Base-by-base conservation (phyloP, 2,329 filamentous ascomycete genomes). In the Colletotrichum musae region DNA sequence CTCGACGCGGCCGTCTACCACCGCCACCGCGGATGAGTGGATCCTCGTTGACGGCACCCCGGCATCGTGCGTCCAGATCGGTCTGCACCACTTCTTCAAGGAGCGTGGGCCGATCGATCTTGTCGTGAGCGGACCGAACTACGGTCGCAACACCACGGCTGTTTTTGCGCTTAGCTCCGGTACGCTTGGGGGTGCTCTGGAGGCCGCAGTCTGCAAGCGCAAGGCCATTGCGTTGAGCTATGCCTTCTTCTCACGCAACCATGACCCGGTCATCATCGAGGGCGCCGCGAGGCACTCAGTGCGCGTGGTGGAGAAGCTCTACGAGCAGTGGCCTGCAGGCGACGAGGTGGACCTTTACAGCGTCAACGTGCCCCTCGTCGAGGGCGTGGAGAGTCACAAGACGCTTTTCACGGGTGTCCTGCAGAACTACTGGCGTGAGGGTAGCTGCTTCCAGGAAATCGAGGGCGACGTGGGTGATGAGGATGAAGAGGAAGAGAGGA, bases 351-450 rank as follows among this genome's bases (percentile, higher is more conserved):
- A 97, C 77, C 82, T 98, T n/a, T 98, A 97, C 80, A 93, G 88
- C 56, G 91, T 98, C 74, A 98, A 98, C 77, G 92, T 98, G 9
- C 95, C 96, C 21, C 84, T 98, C 12, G 87, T 96, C 15, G 91
- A 93, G 69, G 92, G 90, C 6, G 89, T 98, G 1, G 91, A 91
- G 73, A 78, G 83, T 18, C 86, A 87, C 62, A 94, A 93, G 81
- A 90, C 95, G 4, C 76, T 96, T n/a, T 97, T 91, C 83, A 95
- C 96, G 2, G 84, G 89, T 70, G 92, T 98, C 87, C 82, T 98
- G 75, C 94, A 97, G 81, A 99, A 98, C 79, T 91, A 92, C 77
- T 99, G 96, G 96, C 85, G 85, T 21, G 86, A 87, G n/a, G 93
- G 93, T 4, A 93, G 93, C 66, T 97, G 94, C 77, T 98, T 98